Base-by-base conservation (phyloP, 768 basidiomycete species). In the Sutorius australiensis region DNA sequence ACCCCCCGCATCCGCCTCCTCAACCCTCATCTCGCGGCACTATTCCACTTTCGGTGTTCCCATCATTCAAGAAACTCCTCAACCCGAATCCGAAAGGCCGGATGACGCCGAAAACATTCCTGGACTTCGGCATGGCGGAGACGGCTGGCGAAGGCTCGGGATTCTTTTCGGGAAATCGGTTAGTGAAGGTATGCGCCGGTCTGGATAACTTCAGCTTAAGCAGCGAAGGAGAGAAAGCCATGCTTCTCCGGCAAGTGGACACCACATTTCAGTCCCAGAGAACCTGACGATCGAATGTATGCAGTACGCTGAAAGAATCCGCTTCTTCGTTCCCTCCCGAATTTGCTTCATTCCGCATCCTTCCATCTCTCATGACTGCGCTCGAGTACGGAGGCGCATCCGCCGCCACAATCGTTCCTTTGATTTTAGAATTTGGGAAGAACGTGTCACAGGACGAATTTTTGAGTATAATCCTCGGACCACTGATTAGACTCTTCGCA, bases 71-170 rank as follows among this genome's bases (percentile, higher is more conserved):
- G 69, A 86, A 83, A 46, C 82, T 99, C 34, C 77, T 98, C 14
- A 93, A 93, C 62, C 95, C 95, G 1, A 94, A 85, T 66, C 83
- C 90, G 0, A 90, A 86, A 64, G 78, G 81, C 1, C 83, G 97
- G 19, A 72, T 94, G 61, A 80, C 86, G 1, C 77, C 89, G 0
- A 87, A 89, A 58, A 73, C 74, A 2, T 92, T 98, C 67, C 75
- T 97, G 14, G 86, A 89, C 19, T 71, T 82, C 5, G 92, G 91
- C n/a, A 87, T 87, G 84, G 75, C 79, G 7, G 82, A 87, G 48
- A 80, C 78, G 2, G 70, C 67, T 0, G 77, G 76, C 11, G 80
- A 82, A 54, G 73, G 77, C 2, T 67, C 74, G 0, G 94, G 92
- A 0, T 97, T 95, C 69, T 98, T 97, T 69, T 73, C 78, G 2